Base-by-base conservation (phyloP, 768 basidiomycete species). In the Leccinum rimulosum region DNA sequence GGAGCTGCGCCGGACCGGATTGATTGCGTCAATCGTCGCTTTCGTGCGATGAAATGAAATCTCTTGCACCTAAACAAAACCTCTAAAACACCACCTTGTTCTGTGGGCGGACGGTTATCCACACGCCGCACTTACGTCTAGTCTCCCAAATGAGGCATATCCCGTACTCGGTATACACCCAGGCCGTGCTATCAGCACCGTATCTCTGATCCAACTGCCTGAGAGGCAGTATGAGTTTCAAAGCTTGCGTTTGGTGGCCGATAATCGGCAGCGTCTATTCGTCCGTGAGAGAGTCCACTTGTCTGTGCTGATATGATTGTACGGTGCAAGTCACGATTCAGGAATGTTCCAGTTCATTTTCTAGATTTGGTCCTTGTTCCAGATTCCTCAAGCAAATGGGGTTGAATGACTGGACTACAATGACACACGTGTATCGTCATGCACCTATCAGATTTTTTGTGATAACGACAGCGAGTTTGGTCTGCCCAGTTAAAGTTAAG, bases 341-440 rank as follows among this genome's bases (percentile, higher is more conserved):
- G 67, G 69, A 27, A 54, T 60, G 45, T 67, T 67, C 54, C 22
- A 35, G 51, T 68, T 64, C 61, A 54, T 58, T 56, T 58, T 15
- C 47, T 62, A 52, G 60, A 70, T 70, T 61, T 56, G 59, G 69
- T 58, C 59, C 51, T 61, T 63, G 58, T 47, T 31, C 50, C 54
- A 54, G 63, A 69, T 61, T 52, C 56, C 60, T 61, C 60, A 52
- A 62, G 55, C 54, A 61, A 54, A 61, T 57, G 55, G 33, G 31
- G 31, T 33, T 54, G 55, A 52, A 62, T 54, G n/a, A 10, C 5
- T 56, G 40, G 57, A 54, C 36, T 59, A 48, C 54, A 50, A 51
- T 47, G 50, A 36, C 25, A 55, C 68, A 70, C 68, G 69, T 71
- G 69, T 61, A 68, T 68, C 61, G 62, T 59, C 58, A 63, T 55